Evolutionary conservation across 805 yeast genomes (phyloP), one percentile per base, ranked within the genome.

Genomic region (Grigorovia jiainica): DNA sequence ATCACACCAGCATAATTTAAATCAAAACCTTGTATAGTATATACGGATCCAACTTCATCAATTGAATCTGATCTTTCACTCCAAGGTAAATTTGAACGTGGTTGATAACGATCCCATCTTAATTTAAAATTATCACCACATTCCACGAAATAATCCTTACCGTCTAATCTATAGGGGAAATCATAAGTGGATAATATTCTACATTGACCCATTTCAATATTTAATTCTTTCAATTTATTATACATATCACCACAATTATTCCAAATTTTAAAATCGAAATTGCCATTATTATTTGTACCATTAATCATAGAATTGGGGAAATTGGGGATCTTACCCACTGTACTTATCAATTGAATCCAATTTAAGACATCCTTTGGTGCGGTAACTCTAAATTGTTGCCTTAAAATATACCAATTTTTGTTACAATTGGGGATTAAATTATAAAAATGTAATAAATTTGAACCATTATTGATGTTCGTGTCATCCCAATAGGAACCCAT

Each of bases 21-120:
- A 50, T 70, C 75, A 47, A 70, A 70, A 1, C 75, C 75, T 51
- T 70, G 75, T 17, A 70, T 56, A 0, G 75, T 70, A 41, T 70
- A 70, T 3, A 70, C 74, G 17, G 72, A 66, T 0, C 75, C 75
- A 33, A 69, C 73, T 49, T 70, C 73, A 24, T 68, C 69, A 34
- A 69, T 66, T 1, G 72, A 67, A 36, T 69, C 73, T 0, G 56
- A 54, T 31, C 73, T 49, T 47, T 70, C 74, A 41, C 71, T 64
- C 75, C 75, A 70, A 13, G 74, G 75, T 2, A 57, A 50, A 4
- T 56, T 50, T 7, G 60, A 61, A 13, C 62, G 55, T 5, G 74
- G 75, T 1, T 64, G 47, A 43, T 69, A 70, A 38, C 73, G 54
- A 48, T 70, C 75, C 75, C 75, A 70, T 30, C 72, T 61, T 15